Base-by-base conservation (phyloP, 352 stramenopile genomes). In the Sclerospora graminicola region DNA sequence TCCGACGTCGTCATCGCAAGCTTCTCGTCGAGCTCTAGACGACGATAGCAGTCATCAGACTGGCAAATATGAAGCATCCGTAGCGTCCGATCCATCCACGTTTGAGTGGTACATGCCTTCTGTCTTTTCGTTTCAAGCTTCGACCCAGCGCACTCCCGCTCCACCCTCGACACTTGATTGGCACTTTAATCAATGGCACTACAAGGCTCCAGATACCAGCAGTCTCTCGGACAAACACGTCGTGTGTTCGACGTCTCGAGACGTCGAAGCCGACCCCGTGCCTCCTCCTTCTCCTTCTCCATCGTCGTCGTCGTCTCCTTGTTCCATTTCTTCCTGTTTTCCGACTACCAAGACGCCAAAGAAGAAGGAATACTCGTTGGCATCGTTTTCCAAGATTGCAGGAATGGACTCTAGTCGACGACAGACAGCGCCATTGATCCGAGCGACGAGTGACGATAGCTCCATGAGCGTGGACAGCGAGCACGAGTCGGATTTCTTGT, bases 21-120 rank as follows among this genome's bases (percentile, higher is more conserved):
- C 29, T 50, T 16, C 41, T 34, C 49, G 45, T 37, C 45, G 40
- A 48, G 29, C 31, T 21, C 19, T 48, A 38, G 47, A 62, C 21
- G 60, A 60, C 9, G 39, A 60, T 10, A 34, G 37, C n/a, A 35
- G 42, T 36, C 23, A 57, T 14, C 52, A 65, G 36, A 44, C 31
- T 8, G 54, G 56, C 20, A 31, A 20, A 14, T 45, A 42, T 28
- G 51, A 68, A 29, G 36, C 30, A 8, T 45, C 45, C 6, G 39
- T 41, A 26, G 33, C 44, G 24, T 53, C 63, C 7, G 65, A 80
- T 1, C 41, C 57, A 15, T 66, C 67, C n/a, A 79, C 61, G 28
- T 82, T 80, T 27, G 74, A 86, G 27, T 88, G 76, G 76, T 82
- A 82, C 19, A 46, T 90, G 13, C 79, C 75, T 2, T 82, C 79